Conservation (phyloP, 1,284 basidiomycete species). For the Athelia sp. region DNA sequence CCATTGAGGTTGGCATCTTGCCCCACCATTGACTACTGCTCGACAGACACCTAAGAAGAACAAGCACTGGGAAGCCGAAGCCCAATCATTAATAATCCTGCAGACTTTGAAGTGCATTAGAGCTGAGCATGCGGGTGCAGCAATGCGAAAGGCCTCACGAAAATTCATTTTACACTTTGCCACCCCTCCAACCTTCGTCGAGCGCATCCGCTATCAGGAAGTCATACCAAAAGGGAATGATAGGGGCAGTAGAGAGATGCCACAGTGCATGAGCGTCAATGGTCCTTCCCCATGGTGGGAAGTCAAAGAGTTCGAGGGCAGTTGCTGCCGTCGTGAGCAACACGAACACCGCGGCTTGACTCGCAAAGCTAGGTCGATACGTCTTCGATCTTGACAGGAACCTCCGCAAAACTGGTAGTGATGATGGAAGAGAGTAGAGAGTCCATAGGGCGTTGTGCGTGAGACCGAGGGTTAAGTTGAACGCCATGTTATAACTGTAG, state of each 20-base stretch:
- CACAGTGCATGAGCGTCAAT: conserved; percentile 96
- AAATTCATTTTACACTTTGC: neutral
- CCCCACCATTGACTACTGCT: too few species aligned
- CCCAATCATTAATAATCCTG: too few species aligned
- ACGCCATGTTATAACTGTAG: conserved; percentile 92
- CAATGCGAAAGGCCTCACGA: neutral
- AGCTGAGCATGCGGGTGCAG: neutral
- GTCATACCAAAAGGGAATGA: conserved; percentile 80
- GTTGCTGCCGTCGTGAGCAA: conserved; percentile 74
- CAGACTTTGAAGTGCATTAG: neutral
- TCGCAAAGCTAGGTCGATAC: conserved; percentile 52
- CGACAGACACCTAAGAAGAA: too few species aligned
- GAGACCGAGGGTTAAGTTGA: conserved; percentile 77
- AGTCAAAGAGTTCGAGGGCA: conserved; percentile 88
- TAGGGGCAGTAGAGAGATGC: conserved; percentile 86
- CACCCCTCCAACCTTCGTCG: conserved; percentile 47
- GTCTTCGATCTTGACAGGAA: conserved; percentile 47
- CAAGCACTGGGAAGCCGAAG: too few species aligned
- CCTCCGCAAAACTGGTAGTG: conserved; percentile 41
- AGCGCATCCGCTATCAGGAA: conserved; percentile 71
- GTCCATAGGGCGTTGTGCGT: conserved; percentile 87
- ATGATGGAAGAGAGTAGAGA: conserved; percentile 59
- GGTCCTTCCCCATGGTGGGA: conserved; percentile 70
- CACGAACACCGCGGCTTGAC: conserved; percentile 58
- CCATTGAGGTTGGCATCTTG: too few species aligned